These are phyloP conservation scores for Colletotrichum euphorbiae DNA, from an alignment of 2,329 filamentous ascomycete genomes.

Conservation along the genomic window DNA sequence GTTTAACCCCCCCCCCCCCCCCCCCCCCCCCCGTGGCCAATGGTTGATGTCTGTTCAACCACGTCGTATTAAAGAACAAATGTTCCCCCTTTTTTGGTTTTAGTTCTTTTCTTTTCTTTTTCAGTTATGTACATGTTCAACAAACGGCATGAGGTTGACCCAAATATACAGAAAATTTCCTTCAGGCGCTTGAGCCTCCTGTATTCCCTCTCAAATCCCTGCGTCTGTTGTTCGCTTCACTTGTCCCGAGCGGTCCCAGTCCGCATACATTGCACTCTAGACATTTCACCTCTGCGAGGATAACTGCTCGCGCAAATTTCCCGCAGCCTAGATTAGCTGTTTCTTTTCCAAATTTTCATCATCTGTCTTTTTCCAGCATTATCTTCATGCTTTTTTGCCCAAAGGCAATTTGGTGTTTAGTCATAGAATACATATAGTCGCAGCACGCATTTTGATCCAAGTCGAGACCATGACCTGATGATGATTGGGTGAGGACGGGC, in stretches of 20 bases:
- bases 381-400: too few species aligned
- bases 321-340: not conserved
- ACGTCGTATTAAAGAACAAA: too few species aligned
- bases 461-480: too few species aligned
- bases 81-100: too few species aligned
- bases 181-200: not conserved
- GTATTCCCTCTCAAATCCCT: not conserved
- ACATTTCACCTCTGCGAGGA: slow-evolving; percentile 22
- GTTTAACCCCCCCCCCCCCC: not conserved
- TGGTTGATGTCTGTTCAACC: not conserved
- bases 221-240: not conserved
- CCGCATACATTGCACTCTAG: slow-evolving; percentile 1
- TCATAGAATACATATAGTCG: not conserved
- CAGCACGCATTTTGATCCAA: too few species aligned
- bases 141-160: too few species aligned
- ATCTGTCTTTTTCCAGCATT: not conserved
- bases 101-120: too few species aligned
- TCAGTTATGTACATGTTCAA: too few species aligned
- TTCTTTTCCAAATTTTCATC: too few species aligned
- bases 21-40: too few species aligned
- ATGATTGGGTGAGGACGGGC: too few species aligned
- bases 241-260: slow-evolving; percentile 3
- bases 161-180: too few species aligned
- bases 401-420: not conserved
- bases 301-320: not conserved